Evolutionary conservation across 2,329 filamentous ascomycete species (phyloP), one percentile per base, ranked within the genome.

Genomic region (Cercospora zeae-maydis): DNA sequence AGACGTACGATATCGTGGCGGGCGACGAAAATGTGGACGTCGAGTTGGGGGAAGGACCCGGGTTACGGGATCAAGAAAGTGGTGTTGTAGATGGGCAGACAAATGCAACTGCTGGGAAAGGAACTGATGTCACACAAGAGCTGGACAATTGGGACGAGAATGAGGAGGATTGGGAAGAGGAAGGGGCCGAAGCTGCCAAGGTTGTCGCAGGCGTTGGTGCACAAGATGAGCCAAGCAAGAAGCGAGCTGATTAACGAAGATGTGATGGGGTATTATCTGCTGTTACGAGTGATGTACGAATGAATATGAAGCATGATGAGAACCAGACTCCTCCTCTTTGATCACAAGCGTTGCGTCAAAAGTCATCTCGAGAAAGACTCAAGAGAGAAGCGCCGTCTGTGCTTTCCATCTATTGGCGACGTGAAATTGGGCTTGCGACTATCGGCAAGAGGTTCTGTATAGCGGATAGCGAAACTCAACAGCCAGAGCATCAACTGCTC

Each of bases 101-200:
- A 6, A 61, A 65, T 57, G 68, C 71, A 76, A 21, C 79, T 72
- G 30, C 77, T 74, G 42, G 89, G 90, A 61, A 61, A 16, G 27
- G 67, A 89, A 91, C 79, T 56, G 66, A 73, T 73, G 75, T 96
- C 19, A 92, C 96, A 69, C 85, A 93, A 63, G 91, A 96, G 78
- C 84, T 96, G 7, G 93, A 96, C 73, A 92, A 93, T 69, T 96
- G 93, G 92, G 92, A 96, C 73, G 93, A 96, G 78, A 95, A 96
- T 76, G 83, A 80, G 1, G 84, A 86, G 63, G 85, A 87, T 70
- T 89, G 86, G 86, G 86, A 88, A 57, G 83, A 84, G 1, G 85
- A 86, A 31, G 85, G 79, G 45, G 74, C 72, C 39, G 69, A 72
- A 59, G 65, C 63, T n/a, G 65, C 70, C 6, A 76, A 72, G 58